phyloP scores from a whole-genome alignment of 1,139 yeast genomes.

The Groenewaldozyma sp. region DNA sequence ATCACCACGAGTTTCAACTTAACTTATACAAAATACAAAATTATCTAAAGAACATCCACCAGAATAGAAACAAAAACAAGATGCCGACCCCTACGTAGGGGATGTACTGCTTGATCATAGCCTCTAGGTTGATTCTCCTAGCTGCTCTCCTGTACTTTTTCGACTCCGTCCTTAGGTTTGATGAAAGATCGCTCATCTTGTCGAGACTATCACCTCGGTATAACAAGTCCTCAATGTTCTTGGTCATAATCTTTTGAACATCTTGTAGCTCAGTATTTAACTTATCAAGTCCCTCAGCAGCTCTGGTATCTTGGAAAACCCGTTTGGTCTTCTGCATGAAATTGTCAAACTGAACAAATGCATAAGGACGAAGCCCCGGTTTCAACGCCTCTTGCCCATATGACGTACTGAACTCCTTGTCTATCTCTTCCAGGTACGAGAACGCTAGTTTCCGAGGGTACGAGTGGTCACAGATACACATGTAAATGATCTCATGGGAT shows the following conservation, averaged over 20 bases:
- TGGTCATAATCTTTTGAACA: slow-evolving; percentile 91
- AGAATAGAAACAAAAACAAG: slow-evolving; percentile 65
- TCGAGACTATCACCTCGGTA: slow-evolving; percentile 94
- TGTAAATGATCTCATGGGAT: slow-evolving; percentile 54
- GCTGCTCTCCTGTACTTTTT: slow-evolving; percentile 86
- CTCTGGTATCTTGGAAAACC: slow-evolving; percentile 83
- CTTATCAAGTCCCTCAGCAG: slow-evolving; percentile 78
- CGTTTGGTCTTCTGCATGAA: slow-evolving; percentile 83
- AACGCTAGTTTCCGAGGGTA: slow-evolving; percentile 88
- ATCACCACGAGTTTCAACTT: no score
- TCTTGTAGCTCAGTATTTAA: slow-evolving; percentile 83
- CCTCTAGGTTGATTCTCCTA: slow-evolving; percentile 80
- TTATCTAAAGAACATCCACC: slow-evolving; percentile 63
- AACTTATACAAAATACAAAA: no score
- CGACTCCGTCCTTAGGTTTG: slow-evolving; percentile 71
- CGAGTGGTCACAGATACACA: slow-evolving; percentile 65
- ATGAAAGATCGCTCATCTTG: slow-evolving; percentile 80
- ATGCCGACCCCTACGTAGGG: slow-evolving; percentile 71
- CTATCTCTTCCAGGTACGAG: slow-evolving; percentile 72
- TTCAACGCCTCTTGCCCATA: slow-evolving; percentile 65
- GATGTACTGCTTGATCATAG: slow-evolving; percentile 78
- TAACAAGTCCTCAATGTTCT: slow-evolving; percentile 85
- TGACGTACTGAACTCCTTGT: slow-evolving; percentile 71
- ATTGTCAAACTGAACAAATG: slow-evolving; percentile 75
- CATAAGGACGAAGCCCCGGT: slow-evolving; percentile 71